phyloP scores from a whole-genome alignment of 345 rosid genomes.

The Pugionium cornutum region DNA sequence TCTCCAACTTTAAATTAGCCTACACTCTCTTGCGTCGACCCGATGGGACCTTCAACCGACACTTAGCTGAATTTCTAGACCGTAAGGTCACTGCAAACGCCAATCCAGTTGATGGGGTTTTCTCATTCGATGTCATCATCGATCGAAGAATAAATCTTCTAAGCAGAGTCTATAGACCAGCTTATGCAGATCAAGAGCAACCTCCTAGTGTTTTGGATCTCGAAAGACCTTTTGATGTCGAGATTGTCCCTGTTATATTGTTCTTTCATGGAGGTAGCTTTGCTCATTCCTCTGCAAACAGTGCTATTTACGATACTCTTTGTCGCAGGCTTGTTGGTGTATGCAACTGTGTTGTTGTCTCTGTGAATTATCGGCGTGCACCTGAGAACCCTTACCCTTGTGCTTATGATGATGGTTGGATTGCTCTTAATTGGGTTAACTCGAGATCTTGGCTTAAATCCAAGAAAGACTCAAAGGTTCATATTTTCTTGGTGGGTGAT shows the following conservation, averaged over 20 bases:
- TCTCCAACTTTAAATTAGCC: constrained; percentile 82
- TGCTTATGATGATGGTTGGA: constrained; percentile 93
- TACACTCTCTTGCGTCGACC: constrained; percentile 83
- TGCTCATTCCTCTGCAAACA: constrained; percentile 83
- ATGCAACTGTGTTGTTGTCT: constrained; percentile 75
- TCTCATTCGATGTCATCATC: constrained; percentile 74
- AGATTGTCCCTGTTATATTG: constrained; percentile 69
- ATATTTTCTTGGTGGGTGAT: constrained; percentile 81
- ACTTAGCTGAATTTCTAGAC: constrained; percentile 90
- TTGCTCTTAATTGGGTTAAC: constrained; percentile 75
- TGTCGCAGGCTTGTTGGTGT: constrained; percentile 76
- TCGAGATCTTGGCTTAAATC: constrained; percentile 78
- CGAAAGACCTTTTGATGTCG: constrained; percentile 66
- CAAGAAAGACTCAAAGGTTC: constrained; percentile 67
- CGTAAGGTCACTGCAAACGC: constrained; percentile 78
- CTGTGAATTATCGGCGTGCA: constrained; percentile 89
- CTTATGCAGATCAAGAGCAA: constrained; percentile 45
- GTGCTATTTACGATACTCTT: constrained; percentile 72
- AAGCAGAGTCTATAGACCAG: constrained; percentile 67
- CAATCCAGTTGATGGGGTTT: constrained; percentile 70
- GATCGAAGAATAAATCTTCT: constrained; percentile 60
- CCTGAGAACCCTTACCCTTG: constrained; percentile 80
- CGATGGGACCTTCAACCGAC: constrained; percentile 89
- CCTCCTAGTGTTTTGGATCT: constrained; percentile 52
- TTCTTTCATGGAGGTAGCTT: constrained; percentile 98